Evolutionary conservation across 2,329 filamentous ascomycete genomes (phyloP).

Genomic region (Bipolaris victoriae): DNA sequence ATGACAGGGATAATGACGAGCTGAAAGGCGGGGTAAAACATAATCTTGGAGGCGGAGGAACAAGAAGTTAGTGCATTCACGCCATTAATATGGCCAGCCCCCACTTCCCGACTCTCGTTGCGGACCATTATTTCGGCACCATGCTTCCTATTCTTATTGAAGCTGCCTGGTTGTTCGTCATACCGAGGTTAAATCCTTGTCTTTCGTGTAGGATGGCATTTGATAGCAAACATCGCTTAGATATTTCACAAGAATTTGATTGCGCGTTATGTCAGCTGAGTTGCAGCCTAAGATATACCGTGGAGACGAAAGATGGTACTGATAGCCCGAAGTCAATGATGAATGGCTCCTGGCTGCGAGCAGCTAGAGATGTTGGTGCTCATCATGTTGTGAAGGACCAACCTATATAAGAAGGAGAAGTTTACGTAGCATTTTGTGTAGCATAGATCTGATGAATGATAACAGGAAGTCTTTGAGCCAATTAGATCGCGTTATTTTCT

Average conservation of each 20-base stretch:
- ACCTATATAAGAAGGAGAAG: no score
- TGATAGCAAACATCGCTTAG: background rate
- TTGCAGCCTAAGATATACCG: background rate
- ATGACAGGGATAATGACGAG: background rate
- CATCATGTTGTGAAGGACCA: no score
- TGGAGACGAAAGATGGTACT: no score
- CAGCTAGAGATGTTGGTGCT: no score
- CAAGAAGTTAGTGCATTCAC: background rate
- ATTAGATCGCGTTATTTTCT: no score
- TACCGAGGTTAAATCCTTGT: background rate
- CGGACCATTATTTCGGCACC: no score
- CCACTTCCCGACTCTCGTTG: background rate
- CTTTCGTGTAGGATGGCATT: background rate
- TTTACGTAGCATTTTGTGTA: no score
- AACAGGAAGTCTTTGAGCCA: no score
- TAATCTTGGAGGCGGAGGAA: background rate
- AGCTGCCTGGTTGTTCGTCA: background rate
- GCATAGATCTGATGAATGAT: no score
- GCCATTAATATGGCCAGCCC: background rate
- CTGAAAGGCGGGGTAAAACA: background rate
- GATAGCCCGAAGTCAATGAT: no score
- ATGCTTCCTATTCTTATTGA: no score
- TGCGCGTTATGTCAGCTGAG: background rate
- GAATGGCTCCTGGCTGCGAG: no score
- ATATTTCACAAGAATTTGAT: background rate